Conservation (phyloP, 352 stramenopile species). For the Globisporangium camurandrum region DNA sequence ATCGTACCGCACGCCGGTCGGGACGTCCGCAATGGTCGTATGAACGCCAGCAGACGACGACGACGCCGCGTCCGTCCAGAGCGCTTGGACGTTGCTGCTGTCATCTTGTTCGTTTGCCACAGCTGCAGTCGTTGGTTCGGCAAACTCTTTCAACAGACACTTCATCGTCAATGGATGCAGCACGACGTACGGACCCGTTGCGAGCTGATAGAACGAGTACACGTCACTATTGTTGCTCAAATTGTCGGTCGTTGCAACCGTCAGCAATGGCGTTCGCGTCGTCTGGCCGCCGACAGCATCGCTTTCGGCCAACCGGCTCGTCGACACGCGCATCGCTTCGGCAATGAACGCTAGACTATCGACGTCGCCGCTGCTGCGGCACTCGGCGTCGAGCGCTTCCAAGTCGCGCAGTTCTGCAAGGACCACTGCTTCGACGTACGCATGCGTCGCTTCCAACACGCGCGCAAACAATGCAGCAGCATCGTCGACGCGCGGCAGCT, state of each 20-base stretch:
- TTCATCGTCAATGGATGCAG: conserved; percentile 88
- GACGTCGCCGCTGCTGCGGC: conserved; percentile 58
- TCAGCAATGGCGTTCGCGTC: background rate
- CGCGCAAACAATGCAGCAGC: conserved; percentile 55
- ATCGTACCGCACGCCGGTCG: conserved; percentile 30
- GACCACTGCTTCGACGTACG: conserved; percentile 57
- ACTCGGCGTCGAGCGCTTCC: conserved; percentile 61
- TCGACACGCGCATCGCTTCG: conserved; percentile 69
- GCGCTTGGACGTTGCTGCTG: conserved; percentile 17
- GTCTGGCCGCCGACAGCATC: background rate
- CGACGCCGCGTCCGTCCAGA: conserved; percentile 21
- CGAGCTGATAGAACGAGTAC: conserved; percentile 86
- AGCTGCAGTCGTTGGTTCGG: conserved; percentile 30
- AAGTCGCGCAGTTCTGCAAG: conserved; percentile 62
- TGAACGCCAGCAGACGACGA: too few relatives aligned
- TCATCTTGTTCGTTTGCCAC: conserved; percentile 13
- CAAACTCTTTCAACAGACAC: conserved; percentile 75
- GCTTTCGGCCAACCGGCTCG: conserved; percentile 38
- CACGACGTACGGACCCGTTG: conserved; percentile 82
- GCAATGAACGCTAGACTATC: conserved; percentile 74
- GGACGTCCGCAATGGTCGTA: too few relatives aligned
- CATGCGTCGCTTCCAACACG: conserved; percentile 60
- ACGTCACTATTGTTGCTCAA: conserved; percentile 7
- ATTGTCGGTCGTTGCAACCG: too few relatives aligned
- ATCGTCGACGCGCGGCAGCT: conserved; percentile 63